Evolutionary conservation across 75 land plant genomes (phyloP).

Genomic region (Larix kaempferi): DNA sequence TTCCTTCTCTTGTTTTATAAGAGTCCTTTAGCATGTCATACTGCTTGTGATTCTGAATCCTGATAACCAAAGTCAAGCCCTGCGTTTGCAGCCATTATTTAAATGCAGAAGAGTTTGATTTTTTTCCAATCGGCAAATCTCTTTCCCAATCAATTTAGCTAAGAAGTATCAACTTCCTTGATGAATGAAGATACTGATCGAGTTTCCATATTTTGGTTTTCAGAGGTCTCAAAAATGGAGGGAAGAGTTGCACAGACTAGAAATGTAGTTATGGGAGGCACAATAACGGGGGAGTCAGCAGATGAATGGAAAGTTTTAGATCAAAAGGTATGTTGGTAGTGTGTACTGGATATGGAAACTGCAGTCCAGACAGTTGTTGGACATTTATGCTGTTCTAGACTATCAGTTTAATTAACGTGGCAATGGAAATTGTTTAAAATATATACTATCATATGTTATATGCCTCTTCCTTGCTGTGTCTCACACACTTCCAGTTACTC

Average conservation of each 20-base stretch:
- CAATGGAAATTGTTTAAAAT: background rate
- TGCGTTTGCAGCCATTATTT: background rate
- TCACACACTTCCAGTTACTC: background rate
- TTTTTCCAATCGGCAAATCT: background rate
- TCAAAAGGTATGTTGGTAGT: conserved; percentile 60
- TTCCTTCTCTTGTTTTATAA: too few relatives aligned
- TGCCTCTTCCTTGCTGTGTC: background rate
- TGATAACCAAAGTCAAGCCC: background rate
- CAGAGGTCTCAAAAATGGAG: conserved; percentile 89
- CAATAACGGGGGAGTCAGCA: conserved; percentile 69
- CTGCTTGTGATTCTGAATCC: background rate
- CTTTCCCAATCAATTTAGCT: background rate
- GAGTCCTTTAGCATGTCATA: background rate
- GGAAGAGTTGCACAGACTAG: conserved; percentile 91
- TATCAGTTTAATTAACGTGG: background rate
- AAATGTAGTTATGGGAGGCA: conserved; percentile 92
- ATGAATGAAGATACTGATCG: conserved; percentile 2
- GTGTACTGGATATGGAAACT: background rate
- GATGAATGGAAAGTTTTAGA: conserved; percentile 87
- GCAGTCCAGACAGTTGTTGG: background rate
- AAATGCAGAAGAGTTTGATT: background rate
- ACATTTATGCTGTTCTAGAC: background rate
- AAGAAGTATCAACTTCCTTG: background rate
- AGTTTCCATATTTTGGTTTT: background rate
- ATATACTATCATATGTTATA: background rate